Evolutionary conservation across 208 protist genomes (phyloP), one percentile per base, ranked within the genome.

Genomic region (Acanthamoeba culbertsoni): DNA sequence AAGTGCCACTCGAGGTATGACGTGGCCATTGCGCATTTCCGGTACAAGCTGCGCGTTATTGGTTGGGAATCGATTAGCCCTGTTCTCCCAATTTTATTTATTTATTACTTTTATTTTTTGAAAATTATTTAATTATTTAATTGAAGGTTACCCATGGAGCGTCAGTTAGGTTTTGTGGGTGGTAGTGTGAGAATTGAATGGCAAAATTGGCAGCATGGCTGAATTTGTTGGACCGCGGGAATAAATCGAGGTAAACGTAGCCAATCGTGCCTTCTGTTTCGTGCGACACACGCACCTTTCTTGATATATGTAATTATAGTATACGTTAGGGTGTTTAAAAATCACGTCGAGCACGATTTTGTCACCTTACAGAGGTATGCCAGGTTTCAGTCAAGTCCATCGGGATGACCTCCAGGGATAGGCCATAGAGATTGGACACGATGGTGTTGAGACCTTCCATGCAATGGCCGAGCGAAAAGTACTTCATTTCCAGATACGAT

Each of bases 191-290:
- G 77, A 88, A 88, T 12, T 88, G 43, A 46, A 88, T 88, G 42
- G 77, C 77, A 28, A 88, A 88, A 46, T 88, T 88, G 77, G 77
- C 77, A 5, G 77, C 48, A 35, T 88, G 43, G 35, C 18, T 53
- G 46, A 88, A 88, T 23, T 88, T 88, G 77, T 62, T 62, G 77
- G 43, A 12, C 1, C 77, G 77, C 6, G 77, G 62, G 77, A 88
- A 88, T 42, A 88, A 46, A 26, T 88, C 77, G 45, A 88, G 35
- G 48, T 88, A 88, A 10, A 88, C 77, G 48, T 88, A 88, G 77
- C 77, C 77, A 42, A 62, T 28, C 6, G 51, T 55, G 10, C 77
- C 77, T 31, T 88, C 77, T 5, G 77, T 88, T n/a, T 88, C 77
- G 51, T 88, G 77, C 4, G 28, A 3, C 6, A 88, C 48, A 5